Conservation (phyloP, 2,329 filamentous ascomycete species). For the Rasamsonia emersonii region DNA sequence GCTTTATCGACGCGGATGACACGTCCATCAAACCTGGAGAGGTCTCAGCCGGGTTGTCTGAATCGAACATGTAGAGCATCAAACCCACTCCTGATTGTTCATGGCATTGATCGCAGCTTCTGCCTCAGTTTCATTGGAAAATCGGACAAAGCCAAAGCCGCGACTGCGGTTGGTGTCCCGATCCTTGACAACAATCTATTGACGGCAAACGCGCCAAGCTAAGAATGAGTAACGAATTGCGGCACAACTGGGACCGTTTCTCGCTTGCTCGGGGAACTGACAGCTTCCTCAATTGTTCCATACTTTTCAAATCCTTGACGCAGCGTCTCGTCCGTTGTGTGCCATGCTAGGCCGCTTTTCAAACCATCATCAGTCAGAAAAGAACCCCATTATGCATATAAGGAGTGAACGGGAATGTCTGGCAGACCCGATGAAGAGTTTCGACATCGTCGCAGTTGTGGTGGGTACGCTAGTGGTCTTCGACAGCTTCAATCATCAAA, state of each 20-base stretch:
- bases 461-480: conserved; percentile 7
- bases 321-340: conserved; percentile 83
- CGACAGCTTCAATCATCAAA: conserved; percentile 9
- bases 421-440: conserved; percentile 87
- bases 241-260: too few species aligned
- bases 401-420: conserved; percentile 5
- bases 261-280: conserved; percentile 46
- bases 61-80: conserved; percentile 10
- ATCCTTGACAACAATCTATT: conserved; percentile 94
- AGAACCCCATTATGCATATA: conserved; percentile 8
- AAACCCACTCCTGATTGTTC: conserved; percentile 59
- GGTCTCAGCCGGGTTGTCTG: conserved; percentile 12
- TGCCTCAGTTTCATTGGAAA: conserved; percentile 43
- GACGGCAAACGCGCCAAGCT: too few species aligned
- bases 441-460: conserved; percentile 58
- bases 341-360: conserved; percentile 88
- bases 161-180: conserved; percentile 93
- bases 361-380: conserved; percentile 13
- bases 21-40: conserved; percentile 76
- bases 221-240: too few species aligned
- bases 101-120: conserved; percentile 34
- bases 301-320: conserved; percentile 89
- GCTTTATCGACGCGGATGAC: conserved; percentile 94
- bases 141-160: conserved; percentile 95
- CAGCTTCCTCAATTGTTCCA: conserved; percentile 86